Evolutionary conservation across 1,284 basidiomycete species (phyloP), one percentile per base, ranked within the genome.

Genomic region (Papiliotrema fonsecae): DNA sequence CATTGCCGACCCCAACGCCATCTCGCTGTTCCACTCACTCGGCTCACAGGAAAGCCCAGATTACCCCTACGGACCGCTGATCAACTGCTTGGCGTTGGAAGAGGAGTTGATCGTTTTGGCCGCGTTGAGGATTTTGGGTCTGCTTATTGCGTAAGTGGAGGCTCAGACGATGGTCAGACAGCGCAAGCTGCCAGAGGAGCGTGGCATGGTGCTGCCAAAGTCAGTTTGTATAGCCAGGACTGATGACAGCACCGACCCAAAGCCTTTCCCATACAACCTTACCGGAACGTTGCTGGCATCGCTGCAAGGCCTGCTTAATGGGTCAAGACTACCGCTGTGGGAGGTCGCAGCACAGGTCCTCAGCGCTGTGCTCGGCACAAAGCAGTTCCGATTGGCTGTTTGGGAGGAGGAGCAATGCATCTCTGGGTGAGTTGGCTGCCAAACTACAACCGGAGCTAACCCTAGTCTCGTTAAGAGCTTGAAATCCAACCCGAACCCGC

Each of bases 31-130:
- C 67, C 72, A 75, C 54, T 46, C 57, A 24, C 52, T 73, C 24
- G 45, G 54, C 6, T 58, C 58, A 19, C 21, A 51, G 9, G 63
- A 67, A 34, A 83, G 88, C 67, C 79, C 47, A 16, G 47, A 48
- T 48, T 38, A 48, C 24, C 47, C 47, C 4, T 48, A 48, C 24
- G 40, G 39, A 4, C 47, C 47, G 85, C 7, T 50, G 19, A 35
- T 50, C 30, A 85, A 87, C 87, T 91, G 65, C 34, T 76, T 97
- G 41, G 86, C 90, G 34, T 84, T 87, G 31, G 84, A 86, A 59
- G 94, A 98, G 68, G 90, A 96, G 67, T 97, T 96, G 61, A 84
- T 90, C 25, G 88, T 93, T 62, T 79, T 97, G 53, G 96, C 93
- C 67, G 80, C 87, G 22, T 80, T 88, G 0, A 87, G 94, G 64